Base-by-base conservation (phyloP, 495 filamentous ascomycete genomes). In the Penicillium canescens region DNA sequence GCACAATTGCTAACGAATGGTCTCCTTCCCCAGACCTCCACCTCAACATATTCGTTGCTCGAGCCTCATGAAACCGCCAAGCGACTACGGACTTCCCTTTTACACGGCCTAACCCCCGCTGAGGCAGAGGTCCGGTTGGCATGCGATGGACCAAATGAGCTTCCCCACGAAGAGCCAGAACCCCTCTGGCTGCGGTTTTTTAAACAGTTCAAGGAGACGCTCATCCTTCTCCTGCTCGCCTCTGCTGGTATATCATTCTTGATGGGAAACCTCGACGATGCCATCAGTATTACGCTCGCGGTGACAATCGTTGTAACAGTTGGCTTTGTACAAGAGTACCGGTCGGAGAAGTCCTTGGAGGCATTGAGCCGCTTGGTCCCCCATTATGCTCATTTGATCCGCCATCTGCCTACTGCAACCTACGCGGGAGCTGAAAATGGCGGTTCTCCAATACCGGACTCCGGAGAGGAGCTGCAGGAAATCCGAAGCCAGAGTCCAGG, bases 241-340 rank as follows among this genome's bases (percentile, higher is more conserved):
- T 96, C 93, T n/a, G 92, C 94, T 0, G 88, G 81, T 6, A 85
- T 96, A 37, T 96, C 92, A 0, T 86, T 96, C 42, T 62, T 97
- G 43, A 91, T 99, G 80, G 92, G 94, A 24, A 98, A 99, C 65
- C 84, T 86, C 72, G 92, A 97, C 59, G 94, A 99, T 76, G 95
- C 95, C 5, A 75, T 98, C 60, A 97, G 92, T 70, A 99, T 99
- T 61, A 77, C 93, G 2, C 82, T 96, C 31, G 94, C 94, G 2
- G 94, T 99, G 6, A 94, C 91, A 40, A 98, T 99, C 64, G 94
- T 99, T 14, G 92, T 98, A 35, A 89, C 89, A 1, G 94, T 98
- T 46, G 94, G 91, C 10, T 99, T 99, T 63, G 82, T 98, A 50
- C 94, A 99, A 66, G 94, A 99, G 70, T 98, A 97, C 67, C 83